Percentiles rank a stretch among this genome's conserved stretches.
Conservation (phyloP, 2,329 filamentous ascomycete species). For the Aspergillus neotritici region DNA sequence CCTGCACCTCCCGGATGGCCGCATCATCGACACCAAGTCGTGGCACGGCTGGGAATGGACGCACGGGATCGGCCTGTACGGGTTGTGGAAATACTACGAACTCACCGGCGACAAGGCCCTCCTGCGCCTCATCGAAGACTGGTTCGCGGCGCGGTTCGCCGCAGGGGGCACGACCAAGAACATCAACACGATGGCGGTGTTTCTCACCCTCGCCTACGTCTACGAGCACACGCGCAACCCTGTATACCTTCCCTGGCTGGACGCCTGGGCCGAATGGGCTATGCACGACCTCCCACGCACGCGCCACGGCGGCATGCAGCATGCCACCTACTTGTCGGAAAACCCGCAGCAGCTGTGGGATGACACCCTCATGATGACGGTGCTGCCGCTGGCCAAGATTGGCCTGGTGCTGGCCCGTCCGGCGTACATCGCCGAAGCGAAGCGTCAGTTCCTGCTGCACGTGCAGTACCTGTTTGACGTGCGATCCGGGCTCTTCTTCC, state of each 20-base stretch:
- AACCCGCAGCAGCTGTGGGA: constrained; percentile 78
- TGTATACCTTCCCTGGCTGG: constrained; percentile 69
- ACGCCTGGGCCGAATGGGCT: constrained; percentile 77
- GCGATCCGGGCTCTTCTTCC: constrained; percentile 68
- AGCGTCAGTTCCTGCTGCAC: constrained; percentile 70
- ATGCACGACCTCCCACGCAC: constrained; percentile 71
- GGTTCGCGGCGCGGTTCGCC: constrained; percentile 64
- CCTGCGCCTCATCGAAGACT: constrained; percentile 63
- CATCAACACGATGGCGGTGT: constrained; percentile 78
- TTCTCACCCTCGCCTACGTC: constrained; percentile 69
- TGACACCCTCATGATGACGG: constrained; percentile 84
- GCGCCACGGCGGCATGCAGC: constrained; percentile 66
- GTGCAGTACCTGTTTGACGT: constrained; percentile 73
- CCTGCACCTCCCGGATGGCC: constrained; percentile 63
- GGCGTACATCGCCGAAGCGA: constrained; percentile 71
- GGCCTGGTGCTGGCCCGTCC: constrained; percentile 64
- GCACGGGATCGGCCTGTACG: constrained; percentile 73
- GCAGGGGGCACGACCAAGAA: constrained; percentile 74
- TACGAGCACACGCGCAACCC: constrained; percentile 67
- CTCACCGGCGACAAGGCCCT: constrained; percentile 58
- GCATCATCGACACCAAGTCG: constrained; percentile 76
- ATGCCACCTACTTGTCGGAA: constrained; percentile 64
- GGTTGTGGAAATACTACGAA: constrained; percentile 75
- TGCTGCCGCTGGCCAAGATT: constrained; percentile 73
- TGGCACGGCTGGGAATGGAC: constrained; percentile 76